Base-by-base conservation (phyloP, 495 filamentous ascomycete species). In the Astrocystis sublimbata region DNA sequence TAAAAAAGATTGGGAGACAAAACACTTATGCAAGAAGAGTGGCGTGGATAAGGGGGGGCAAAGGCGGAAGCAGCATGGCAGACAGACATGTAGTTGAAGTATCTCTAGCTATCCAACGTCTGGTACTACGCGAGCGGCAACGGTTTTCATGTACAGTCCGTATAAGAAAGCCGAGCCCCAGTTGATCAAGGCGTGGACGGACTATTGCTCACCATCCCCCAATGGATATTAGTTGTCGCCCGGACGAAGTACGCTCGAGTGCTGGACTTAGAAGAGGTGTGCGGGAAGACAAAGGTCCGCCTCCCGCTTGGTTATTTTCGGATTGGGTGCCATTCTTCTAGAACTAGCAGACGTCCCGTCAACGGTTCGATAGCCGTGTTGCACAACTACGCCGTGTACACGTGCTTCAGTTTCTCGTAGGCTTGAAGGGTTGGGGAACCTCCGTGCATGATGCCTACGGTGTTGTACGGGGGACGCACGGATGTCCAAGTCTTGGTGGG, bases 391-490 rank as follows among this genome's bases (percentile, higher is more conserved):
- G 7, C 36, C 24, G 36, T 24, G 58, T 17, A 53, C 58, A 53
- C 58, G 58, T 53, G 58, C 24, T 45, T 38, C 6, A n/a, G n/a
- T n/a, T n/a, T n/a, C 12, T 28, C 46, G 23, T 8, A 31, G 58
- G 58, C 35, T 35, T 9, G 45, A 31, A 40, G 50, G 30, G 24
- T 62, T 62, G 60, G 60, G 60, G 60, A 62, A 62, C 50, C 50
- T 62, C 60, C 60, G 60, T 33, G 41, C 41, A 19, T 24, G 41
- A 54, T 33, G 31, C 23, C n/a, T n/a, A n/a, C n/a, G n/a, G n/a
- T n/a, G n/a, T n/a, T n/a, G n/a, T n/a, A n/a, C n/a, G 38, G 19
- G 52, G 17, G 13, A 28, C 33, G 19, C 53, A 56, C 23, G 53
- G 7, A 6, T 41, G 38, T 6, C n/a, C 26, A 26, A 46, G 26